A percentile compares a stretch with the other conserved stretches of the same genome.
Evolutionary conservation across 2,329 filamentous ascomycete species (phyloP).

Genomic region (Aschersonia sp.): DNA sequence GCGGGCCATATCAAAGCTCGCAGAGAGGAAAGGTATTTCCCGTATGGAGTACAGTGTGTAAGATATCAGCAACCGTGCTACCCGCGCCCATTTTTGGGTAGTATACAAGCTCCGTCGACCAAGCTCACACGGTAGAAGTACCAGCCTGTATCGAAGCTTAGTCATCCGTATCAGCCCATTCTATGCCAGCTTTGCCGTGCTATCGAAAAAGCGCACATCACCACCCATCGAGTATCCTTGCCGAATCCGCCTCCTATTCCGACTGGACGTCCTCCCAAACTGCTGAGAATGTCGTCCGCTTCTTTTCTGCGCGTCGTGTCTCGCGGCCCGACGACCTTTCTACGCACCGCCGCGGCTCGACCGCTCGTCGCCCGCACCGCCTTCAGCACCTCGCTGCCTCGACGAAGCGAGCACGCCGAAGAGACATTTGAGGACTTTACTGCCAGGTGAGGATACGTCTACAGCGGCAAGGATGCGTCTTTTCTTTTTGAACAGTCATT

Average conservation of each 20-base stretch:
- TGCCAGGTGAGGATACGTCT: conserved; percentile 57
- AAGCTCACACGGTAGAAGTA: conserved; percentile 14
- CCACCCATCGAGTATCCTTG: too few relatives aligned
- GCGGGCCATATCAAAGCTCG: conserved; percentile 10
- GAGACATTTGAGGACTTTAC: conserved; percentile 99
- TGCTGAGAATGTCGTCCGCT: conserved; percentile 44
- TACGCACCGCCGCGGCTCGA: conserved; percentile 47
- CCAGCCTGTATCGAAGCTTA: conserved; percentile 11
- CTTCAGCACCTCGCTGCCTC: conserved; percentile 49
- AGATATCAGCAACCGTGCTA: not conserved
- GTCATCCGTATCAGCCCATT: conserved; percentile 18
- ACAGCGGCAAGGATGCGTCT: not conserved
- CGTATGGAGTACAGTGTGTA: not conserved
- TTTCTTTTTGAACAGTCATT: not conserved
- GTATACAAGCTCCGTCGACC: not conserved
- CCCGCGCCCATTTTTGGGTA: not conserved
- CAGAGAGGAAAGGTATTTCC: not conserved
- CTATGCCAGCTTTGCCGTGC: conserved; percentile 8
- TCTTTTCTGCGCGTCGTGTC: conserved; percentile 57
- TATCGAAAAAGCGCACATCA: conserved; percentile 7
- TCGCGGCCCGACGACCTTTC: conserved; percentile 49
- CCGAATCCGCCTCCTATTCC: not conserved
- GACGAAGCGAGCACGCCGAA: conserved; percentile 58
- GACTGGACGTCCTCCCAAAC: conserved; percentile 3
- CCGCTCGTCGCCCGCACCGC: conserved; percentile 39